Percentiles rank a stretch among this genome's conserved stretches.
These are phyloP conservation scores for Sequoiadendron giganteum DNA, from an alignment of 75 land plant genomes.

Conservation along the genomic window DNA sequence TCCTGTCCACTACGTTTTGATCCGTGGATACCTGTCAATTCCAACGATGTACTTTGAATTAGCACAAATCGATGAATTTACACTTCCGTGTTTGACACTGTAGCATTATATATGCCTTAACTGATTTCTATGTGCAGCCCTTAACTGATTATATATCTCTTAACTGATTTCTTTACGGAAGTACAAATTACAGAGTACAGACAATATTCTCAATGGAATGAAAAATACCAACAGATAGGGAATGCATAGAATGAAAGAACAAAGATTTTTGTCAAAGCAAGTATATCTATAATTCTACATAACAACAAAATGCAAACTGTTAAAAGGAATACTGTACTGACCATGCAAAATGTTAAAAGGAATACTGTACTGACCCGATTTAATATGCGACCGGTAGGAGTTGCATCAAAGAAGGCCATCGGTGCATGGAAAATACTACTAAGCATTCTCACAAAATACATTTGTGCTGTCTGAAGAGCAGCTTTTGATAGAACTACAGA, in stretches of 20 bases:
- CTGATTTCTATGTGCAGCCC: too few species aligned
- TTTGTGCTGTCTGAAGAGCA: conserved; percentile 61
- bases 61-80: background rate
- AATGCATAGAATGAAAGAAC: background rate
- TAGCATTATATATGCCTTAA: background rate
- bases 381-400: conserved; percentile 84
- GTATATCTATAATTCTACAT: background rate
- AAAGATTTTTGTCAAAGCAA: background rate
- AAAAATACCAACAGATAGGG: background rate
- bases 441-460: conserved; percentile 67
- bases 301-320: background rate
- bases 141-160: background rate
- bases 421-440: conserved; percentile 75
- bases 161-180: background rate
- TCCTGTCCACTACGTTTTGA: conserved; percentile 65
- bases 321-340: background rate
- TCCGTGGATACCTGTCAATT: conserved; percentile 70
- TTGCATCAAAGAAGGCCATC: conserved; percentile 94
- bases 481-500: conserved; percentile 40
- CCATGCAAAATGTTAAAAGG: background rate
- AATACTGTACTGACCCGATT: conserved; percentile 59
- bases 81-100: background rate
- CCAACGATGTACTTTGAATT: background rate
- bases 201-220: background rate
- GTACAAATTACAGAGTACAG: background rate